Conservation (phyloP, 306 rosid species). For the Hippophae gyantsensis region DNA sequence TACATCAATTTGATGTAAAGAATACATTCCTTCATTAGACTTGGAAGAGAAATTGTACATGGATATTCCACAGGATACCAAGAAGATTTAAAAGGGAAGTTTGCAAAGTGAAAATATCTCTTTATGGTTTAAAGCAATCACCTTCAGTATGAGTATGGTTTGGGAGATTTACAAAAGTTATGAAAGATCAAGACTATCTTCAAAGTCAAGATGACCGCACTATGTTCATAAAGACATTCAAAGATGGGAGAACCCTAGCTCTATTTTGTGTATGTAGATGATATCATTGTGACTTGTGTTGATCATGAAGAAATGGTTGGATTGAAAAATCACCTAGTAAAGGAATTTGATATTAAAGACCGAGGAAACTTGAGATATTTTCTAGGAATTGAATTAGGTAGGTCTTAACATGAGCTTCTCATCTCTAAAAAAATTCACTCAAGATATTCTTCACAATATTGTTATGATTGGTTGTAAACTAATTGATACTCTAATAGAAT, state of each 20-base stretch:
- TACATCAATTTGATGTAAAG: background rate
- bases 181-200: background rate
- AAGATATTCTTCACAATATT: background rate
- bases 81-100: no score
- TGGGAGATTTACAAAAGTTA: background rate
- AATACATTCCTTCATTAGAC: background rate
- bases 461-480: background rate
- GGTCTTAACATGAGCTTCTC: background rate
- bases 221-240: background rate
- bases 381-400: background rate
- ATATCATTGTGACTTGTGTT: background rate
- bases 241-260: background rate
- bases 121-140: background rate
- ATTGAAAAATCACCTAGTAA: background rate
- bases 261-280: background rate
- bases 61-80: background rate
- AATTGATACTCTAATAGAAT: background rate
- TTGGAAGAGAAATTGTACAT: slow-evolving; percentile 3
- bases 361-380: background rate
- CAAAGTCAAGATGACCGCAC: slow-evolving; percentile 5
- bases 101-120: background rate
- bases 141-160: background rate
- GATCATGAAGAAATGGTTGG: background rate
- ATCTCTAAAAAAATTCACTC: background rate
- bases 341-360: background rate